phyloP scores from a whole-genome alignment of 192 early-diverging fungal genomes.

The Backusella tarrabulga region DNA sequence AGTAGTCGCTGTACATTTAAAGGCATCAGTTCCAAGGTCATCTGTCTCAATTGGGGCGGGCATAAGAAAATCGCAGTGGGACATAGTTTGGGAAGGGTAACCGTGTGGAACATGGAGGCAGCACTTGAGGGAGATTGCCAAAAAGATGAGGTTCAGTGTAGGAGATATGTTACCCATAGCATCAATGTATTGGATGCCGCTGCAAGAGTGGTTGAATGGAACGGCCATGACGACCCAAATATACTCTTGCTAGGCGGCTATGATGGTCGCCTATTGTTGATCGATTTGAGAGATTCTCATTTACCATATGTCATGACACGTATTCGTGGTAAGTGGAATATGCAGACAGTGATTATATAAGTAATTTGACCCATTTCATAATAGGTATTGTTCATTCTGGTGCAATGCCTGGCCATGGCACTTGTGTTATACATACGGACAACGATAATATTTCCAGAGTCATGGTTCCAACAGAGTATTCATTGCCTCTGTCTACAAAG shows the following conservation, averaged over 20 bases:
- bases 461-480: background rate
- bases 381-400: constrained; percentile 1
- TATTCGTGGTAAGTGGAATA: background rate
- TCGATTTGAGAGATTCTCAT: constrained; percentile 14
- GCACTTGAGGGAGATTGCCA: background rate
- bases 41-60: constrained; percentile 17
- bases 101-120: constrained; percentile 16
- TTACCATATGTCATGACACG: constrained; percentile 1
- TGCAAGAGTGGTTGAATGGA: background rate
- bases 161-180: background rate
- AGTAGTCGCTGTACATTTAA: background rate
- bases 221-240: constrained; percentile 2
- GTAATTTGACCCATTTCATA: background rate
- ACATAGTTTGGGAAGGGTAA: background rate
- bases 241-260: background rate
- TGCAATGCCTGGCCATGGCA: background rate
- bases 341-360: no score
- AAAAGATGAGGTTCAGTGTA: background rate
- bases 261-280: constrained; percentile 1
- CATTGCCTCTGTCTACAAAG: background rate
- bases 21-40: background rate
- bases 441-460: background rate
- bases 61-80: constrained; percentile 17
- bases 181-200: background rate
- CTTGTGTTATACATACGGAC: background rate